These are phyloP conservation scores for Haplosporangium sp. DNA, from an alignment of 371 early-diverging fungal species.

Conservation along the genomic window DNA sequence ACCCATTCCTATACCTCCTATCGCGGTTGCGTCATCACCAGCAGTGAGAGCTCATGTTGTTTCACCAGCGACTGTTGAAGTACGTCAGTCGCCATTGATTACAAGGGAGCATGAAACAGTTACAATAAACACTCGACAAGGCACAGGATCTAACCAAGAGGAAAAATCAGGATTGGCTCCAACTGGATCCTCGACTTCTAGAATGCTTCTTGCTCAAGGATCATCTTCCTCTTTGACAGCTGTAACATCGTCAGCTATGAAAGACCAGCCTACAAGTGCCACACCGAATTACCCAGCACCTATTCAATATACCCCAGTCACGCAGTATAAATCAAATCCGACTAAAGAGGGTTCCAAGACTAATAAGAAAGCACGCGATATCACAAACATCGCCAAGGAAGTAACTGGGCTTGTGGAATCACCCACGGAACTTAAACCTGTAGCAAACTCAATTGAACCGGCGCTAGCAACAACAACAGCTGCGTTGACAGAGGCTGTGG, in stretches of 20 bases:
- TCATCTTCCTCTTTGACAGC: constrained; percentile 36
- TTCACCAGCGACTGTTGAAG: constrained; percentile 15
- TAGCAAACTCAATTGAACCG: background rate
- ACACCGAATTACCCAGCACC: constrained; percentile 33
- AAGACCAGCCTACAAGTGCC: constrained; percentile 16
- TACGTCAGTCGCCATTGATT: constrained; percentile 18
- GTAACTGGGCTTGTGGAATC: background rate
- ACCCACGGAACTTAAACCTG: background rate
- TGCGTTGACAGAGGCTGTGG: background rate
- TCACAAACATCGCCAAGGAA: constrained; percentile 16
- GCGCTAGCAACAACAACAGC: background rate
- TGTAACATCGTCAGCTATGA: background rate
- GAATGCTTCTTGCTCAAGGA: constrained; percentile 30
- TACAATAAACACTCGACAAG: constrained; percentile 19
- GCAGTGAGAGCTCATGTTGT: constrained; percentile 8
- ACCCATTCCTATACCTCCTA: constrained; percentile 33
- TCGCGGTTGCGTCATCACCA: constrained; percentile 25
- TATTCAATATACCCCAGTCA: constrained; percentile 55
- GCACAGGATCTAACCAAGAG: constrained; percentile 10
- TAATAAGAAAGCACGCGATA: constrained; percentile 31
- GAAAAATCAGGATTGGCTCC: constrained; percentile 13
- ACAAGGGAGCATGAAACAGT: constrained; percentile 22
- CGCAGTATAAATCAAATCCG: constrained; percentile 48
- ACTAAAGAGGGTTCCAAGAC: constrained; percentile 21
- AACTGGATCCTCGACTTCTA: constrained; percentile 10